Conservation (phyloP, 23 red algal species). For the Gracilaria domingensis region DNA sequence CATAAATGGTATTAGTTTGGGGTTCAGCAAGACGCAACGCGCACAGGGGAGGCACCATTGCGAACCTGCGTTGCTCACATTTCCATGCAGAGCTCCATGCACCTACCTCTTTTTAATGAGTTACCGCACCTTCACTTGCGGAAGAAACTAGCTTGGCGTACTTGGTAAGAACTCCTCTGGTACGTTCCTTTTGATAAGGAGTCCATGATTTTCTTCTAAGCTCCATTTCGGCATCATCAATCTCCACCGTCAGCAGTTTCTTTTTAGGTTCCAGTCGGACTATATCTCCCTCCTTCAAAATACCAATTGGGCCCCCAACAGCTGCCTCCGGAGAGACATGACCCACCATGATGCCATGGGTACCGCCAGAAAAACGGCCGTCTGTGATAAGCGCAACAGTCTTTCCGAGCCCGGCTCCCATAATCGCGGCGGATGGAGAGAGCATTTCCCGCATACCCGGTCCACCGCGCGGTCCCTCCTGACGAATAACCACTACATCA, state of each 20-base stretch:
- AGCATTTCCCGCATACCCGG: slow-evolving; percentile 99
- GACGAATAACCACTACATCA: slow-evolving; percentile 98
- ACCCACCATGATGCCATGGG: slow-evolving; percentile 99
- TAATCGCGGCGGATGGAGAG: slow-evolving; percentile 94
- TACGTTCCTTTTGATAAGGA: slow-evolving; percentile 43
- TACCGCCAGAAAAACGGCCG: slow-evolving; percentile 96
- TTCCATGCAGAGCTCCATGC: background rate
- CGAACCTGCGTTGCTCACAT: background rate
- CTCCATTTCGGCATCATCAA: slow-evolving; percentile 84
- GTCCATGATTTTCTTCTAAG: slow-evolving; percentile 77
- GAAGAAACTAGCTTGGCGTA: slow-evolving; percentile 83
- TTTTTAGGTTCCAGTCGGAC: slow-evolving; percentile 83
- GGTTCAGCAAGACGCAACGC: too few relatives aligned
- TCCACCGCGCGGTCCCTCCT: slow-evolving; percentile 94
- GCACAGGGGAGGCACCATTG: too few relatives aligned
- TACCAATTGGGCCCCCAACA: slow-evolving; percentile 92
- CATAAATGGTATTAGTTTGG: too few relatives aligned
- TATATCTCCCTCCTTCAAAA: slow-evolving; percentile 93
- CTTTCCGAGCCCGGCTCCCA: slow-evolving; percentile 96
- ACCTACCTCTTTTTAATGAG: slow-evolving; percentile 38
- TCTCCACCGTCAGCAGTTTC: slow-evolving; percentile 72
- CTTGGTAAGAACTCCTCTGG: slow-evolving; percentile 85
- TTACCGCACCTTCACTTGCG: slow-evolving; percentile 94
- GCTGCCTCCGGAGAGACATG: slow-evolving; percentile 96
- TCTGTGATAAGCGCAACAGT: slow-evolving; percentile 97